These are phyloP conservation scores for Tricholoma saponaceum DNA, from an alignment of 768 basidiomycete genomes.

Conservation along the genomic window DNA sequence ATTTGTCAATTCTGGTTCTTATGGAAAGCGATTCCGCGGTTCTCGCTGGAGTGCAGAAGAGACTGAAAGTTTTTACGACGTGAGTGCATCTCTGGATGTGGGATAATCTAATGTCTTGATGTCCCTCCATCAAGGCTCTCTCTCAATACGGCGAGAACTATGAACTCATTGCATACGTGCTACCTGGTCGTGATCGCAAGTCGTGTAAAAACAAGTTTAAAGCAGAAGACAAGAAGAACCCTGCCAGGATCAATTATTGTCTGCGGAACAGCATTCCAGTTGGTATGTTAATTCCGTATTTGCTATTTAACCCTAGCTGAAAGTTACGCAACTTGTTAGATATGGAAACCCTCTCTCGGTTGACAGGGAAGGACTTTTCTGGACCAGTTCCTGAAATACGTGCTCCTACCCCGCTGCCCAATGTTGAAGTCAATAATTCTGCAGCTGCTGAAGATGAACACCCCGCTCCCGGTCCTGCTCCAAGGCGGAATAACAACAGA, in stretches of 20 bases:
- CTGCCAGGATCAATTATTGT: slow-evolving; percentile 68
- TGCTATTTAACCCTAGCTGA: background rate
- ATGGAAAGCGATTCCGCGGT: slow-evolving; percentile 75
- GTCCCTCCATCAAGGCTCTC: slow-evolving; percentile 47
- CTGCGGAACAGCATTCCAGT: slow-evolving; percentile 75
- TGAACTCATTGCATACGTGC: slow-evolving; percentile 81
- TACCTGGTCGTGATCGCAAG: slow-evolving; percentile 82
- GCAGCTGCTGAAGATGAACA: slow-evolving; percentile 12
- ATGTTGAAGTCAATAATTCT: slow-evolving; percentile 14
- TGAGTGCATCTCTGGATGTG: slow-evolving; percentile 30
- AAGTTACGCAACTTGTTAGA: slow-evolving; percentile 36
- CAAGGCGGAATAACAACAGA: slow-evolving; percentile 17
- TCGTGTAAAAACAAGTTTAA: slow-evolving; percentile 95
- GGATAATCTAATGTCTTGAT: background rate
- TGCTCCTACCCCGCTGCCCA: slow-evolving; percentile 30
- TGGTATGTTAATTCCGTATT: slow-evolving; percentile 42
- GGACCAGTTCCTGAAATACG: slow-evolving; percentile 73
- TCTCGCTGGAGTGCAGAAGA: slow-evolving; percentile 89
- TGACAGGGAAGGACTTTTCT: slow-evolving; percentile 85
- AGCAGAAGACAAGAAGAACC: slow-evolving; percentile 79
- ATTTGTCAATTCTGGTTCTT: slow-evolving; percentile 82
- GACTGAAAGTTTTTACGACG: slow-evolving; percentile 85
- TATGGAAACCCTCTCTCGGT: slow-evolving; percentile 65
- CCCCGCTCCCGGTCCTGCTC: slow-evolving; percentile 6
- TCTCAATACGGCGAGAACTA: slow-evolving; percentile 91